Conservation (phyloP, 176 grass and related monocot species). For the Oryza nivara region DNA sequence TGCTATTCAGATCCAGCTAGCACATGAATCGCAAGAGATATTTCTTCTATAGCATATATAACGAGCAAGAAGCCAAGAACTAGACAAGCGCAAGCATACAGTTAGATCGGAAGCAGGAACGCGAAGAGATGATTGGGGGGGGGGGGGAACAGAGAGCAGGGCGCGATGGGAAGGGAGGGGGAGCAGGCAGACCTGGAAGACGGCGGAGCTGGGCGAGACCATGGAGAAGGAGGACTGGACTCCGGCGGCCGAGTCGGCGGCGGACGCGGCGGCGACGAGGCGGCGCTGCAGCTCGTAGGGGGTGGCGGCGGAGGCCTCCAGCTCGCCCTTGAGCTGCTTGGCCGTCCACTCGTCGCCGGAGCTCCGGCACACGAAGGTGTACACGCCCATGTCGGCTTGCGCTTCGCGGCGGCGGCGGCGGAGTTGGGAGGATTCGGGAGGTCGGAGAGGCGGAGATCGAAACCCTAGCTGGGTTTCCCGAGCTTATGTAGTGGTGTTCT, state of each 20-base stretch:
- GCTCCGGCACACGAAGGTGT: constrained; percentile 92
- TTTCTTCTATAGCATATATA: not conserved
- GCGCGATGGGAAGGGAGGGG: not conserved
- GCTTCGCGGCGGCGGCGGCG: constrained; percentile 2
- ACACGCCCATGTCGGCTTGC: constrained; percentile 71
- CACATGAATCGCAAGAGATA: not conserved
- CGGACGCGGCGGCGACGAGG: constrained; percentile 65
- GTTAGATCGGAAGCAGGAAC: not conserved
- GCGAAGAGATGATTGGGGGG: not conserved
- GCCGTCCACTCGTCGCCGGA: constrained; percentile 74
- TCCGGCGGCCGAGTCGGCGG: constrained; percentile 52
- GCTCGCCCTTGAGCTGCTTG: constrained; percentile 73
- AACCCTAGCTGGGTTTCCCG: constrained; percentile 42
- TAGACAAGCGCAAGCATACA: not conserved
- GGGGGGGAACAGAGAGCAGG: not conserved
- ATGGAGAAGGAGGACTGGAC: constrained; percentile 92
- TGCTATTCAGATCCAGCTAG: not conserved
- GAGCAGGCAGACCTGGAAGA: constrained; percentile 66
- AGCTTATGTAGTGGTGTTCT: constrained; percentile 35
- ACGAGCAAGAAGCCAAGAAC: not conserved
- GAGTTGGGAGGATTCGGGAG: constrained; percentile 14
- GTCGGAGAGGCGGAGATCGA: not conserved
- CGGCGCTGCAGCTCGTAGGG: constrained; percentile 73
- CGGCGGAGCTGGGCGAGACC: constrained; percentile 73
- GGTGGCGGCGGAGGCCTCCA: constrained; percentile 74